A percentile compares a stretch with the other conserved stretches of the same genome.
Conservation (phyloP, 2,329 filamentous ascomycete genomes). For the Nannizziopsis barbatae region DNA sequence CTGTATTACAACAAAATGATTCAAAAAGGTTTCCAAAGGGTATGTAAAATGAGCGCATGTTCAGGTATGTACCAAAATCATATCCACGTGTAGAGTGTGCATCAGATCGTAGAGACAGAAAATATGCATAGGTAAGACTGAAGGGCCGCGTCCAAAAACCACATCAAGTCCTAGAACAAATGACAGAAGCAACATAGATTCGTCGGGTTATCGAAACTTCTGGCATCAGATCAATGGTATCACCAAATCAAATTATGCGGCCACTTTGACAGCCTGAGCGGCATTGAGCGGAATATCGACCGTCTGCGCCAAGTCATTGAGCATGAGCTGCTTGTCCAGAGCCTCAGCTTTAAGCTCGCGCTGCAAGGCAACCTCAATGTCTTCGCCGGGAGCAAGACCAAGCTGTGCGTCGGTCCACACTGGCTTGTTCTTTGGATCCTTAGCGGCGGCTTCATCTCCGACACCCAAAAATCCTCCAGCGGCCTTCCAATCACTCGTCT, state of each 20-base stretch:
- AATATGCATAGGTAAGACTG: background rate
- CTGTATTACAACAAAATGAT: too few species aligned
- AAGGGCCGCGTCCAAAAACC: background rate
- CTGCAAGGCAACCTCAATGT: constrained; percentile 48
- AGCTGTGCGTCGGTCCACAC: constrained; percentile 90
- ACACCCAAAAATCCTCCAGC: constrained; percentile 93
- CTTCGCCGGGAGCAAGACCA: constrained; percentile 50
- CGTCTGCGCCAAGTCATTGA: constrained; percentile 9
- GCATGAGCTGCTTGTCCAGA: constrained; percentile 13
- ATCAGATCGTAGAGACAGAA: background rate
- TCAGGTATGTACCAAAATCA: background rate
- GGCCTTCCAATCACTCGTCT: constrained; percentile 81
- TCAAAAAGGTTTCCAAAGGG: background rate
- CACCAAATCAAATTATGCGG: constrained; percentile 6
- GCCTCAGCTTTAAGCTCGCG: constrained; percentile 25
- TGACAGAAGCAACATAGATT: background rate
- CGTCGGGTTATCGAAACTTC: too few species aligned
- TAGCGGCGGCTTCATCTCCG: constrained; percentile 47
- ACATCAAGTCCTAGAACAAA: background rate
- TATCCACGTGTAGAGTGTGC: background rate
- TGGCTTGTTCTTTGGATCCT: constrained; percentile 48
- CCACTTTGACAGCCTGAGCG: constrained; percentile 9
- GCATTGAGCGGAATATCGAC: background rate
- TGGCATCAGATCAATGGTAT: background rate
- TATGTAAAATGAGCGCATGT: background rate